Percentiles rank a stretch among this genome's conserved stretches.
phyloP scores from a whole-genome alignment of 371 early-diverging fungal species.

The Mucor velutinosus region DNA sequence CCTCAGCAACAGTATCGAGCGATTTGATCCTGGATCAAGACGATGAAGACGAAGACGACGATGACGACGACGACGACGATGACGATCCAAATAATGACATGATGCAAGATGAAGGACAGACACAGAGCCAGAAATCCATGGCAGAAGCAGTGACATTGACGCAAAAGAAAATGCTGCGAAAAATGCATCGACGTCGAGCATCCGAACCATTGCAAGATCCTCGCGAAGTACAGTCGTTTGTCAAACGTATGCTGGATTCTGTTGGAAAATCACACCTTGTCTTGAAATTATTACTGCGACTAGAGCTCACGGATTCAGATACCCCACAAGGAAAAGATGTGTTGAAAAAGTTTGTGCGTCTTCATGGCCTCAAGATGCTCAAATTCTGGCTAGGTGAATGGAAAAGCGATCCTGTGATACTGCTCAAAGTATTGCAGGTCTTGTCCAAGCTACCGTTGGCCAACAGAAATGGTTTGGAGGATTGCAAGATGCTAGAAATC shows the following conservation, averaged over 20 bases:
- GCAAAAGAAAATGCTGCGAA: slow-evolving; percentile 29
- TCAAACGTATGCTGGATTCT: slow-evolving; percentile 66
- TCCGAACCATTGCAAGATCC: slow-evolving; percentile 47
- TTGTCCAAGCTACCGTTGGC: slow-evolving; percentile 50
- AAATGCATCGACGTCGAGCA: slow-evolving; percentile 8
- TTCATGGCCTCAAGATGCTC: slow-evolving; percentile 52
- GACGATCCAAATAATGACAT: not conserved
- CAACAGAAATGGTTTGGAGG: slow-evolving; percentile 73
- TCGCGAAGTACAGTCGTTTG: slow-evolving; percentile 67
- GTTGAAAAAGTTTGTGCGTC: slow-evolving; percentile 39
- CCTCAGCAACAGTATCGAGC: too few species aligned
- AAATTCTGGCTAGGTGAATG: slow-evolving; percentile 56
- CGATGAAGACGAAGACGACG: slow-evolving; percentile 1
- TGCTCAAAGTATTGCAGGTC: slow-evolving; percentile 29
- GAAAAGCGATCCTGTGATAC: slow-evolving; percentile 36
- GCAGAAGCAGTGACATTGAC: slow-evolving; percentile 20
- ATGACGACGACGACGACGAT: slow-evolving; percentile 20
- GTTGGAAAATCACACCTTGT: slow-evolving; percentile 59
- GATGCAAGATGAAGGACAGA: not conserved
- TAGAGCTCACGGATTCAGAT: slow-evolving; percentile 38
- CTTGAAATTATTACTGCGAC: slow-evolving; percentile 44
- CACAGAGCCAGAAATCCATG: slow-evolving; percentile 11
- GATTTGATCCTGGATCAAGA: too few species aligned
- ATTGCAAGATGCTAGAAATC: slow-evolving; percentile 58
- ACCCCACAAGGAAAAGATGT: slow-evolving; percentile 40